Percentiles rank a stretch among this genome's conserved stretches.
These are phyloP conservation scores for Oryza rufipogon DNA, from an alignment of 176 grass and related monocot species.

Conservation along the genomic window DNA sequence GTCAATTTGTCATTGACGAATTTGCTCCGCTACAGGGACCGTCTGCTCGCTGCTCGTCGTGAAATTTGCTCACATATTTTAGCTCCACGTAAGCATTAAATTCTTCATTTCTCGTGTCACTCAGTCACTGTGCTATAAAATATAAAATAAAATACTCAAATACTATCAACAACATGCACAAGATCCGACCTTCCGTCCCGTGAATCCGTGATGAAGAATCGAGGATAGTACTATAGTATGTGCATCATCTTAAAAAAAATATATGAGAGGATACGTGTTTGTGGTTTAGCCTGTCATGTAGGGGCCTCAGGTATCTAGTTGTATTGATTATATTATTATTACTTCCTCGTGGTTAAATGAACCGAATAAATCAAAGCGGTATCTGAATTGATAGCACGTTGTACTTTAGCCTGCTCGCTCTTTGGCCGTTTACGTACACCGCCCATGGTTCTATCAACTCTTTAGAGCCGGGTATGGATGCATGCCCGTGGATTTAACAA, in stretches of 20 bases:
- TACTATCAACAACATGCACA: not conserved
- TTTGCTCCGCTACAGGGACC: not conserved
- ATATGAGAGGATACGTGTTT: not conserved
- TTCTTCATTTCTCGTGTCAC: not conserved
- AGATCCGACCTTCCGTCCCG: not conserved
- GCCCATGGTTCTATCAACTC: not conserved
- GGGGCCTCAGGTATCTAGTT: not conserved
- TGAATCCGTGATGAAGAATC: not conserved
- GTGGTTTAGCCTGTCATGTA: not conserved
- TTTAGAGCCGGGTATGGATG: too few species aligned
- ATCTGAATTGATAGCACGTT: not conserved
- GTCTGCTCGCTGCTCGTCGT: too few species aligned
- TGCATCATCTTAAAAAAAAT: too few species aligned
- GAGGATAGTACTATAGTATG: not conserved
- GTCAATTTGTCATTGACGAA: not conserved
- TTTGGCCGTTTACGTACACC: not conserved
- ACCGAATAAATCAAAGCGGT: not conserved
- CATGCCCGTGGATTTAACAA: not conserved
- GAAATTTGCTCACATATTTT: too few species aligned
- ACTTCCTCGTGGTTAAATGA: not conserved
- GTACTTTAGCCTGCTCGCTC: not conserved
- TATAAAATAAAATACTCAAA: too few species aligned
- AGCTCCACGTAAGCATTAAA: not conserved
- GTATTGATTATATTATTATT: not conserved
- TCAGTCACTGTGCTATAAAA: not conserved